Evolutionary conservation across 257 asterid genomes (phyloP), one percentile per base, ranked within the genome.

Genomic region (Solanum tacnaense): DNA sequence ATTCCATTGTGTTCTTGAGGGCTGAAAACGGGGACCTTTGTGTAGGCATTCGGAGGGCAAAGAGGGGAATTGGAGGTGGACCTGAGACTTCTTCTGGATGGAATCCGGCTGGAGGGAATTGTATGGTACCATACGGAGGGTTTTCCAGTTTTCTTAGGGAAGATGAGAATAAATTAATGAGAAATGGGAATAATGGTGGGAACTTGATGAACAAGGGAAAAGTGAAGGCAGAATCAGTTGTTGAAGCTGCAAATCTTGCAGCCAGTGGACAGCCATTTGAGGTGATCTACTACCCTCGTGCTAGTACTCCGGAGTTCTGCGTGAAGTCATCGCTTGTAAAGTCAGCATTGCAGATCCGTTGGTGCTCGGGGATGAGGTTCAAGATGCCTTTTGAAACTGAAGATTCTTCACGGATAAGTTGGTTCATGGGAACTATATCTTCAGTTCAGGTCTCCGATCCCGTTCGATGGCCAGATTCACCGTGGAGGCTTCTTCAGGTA

Each of bases 401-500:
- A 91, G 99, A 97, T 90, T 96, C 99, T 20, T 96, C 99, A 0
- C 90, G 99, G 13, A 94, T 97, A 84, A 97, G 99, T 89, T 97
- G 99, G 98, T 97, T 95, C 88, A 94, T 97, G 98, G 99, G 99
- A 75, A 97, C 98, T 75, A 90, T 96, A 78, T 92, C 98, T 2
- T 89, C 98, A 0, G 98, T 89, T 70, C 98, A 96, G 86, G 94
- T 93, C 82, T 95, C 95, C 15, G 98, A 97, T 90, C 98, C 99
- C 8, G 78, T 95, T 86, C 95, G 89, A 49, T 97, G 99, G 99
- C 98, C 99, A 1, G 98, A 94, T 92, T 97, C 99, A 2, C 99
- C 99, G 3, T 97, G 99, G 99, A 94, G 98, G 92, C 96, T 96
- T 89, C 98, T 97, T 34, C 98, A 91, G 99, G 99, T 96, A 91